Evolutionary conservation across 768 basidiomycete genomes (phyloP).

Genomic region (Mycena vulgaris): DNA sequence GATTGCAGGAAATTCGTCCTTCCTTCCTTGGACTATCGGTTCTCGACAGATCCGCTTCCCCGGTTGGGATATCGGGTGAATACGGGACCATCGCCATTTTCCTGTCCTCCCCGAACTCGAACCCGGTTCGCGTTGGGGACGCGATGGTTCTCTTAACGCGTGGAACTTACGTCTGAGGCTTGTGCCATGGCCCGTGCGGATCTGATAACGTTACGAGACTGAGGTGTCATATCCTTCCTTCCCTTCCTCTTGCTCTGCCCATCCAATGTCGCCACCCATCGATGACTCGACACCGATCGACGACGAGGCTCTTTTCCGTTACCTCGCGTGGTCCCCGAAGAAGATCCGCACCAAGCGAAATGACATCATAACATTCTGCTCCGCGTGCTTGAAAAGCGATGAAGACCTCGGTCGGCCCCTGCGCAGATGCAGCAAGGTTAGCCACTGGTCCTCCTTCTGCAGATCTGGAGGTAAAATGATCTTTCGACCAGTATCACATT

Average conservation of each 20-base stretch:
- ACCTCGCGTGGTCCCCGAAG: conserved; percentile 14
- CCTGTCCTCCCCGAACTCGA: background rate
- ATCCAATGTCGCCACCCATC: background rate
- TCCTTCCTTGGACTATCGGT: conserved; percentile 1
- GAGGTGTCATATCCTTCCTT: conserved; percentile 7
- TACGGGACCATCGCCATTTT: background rate
- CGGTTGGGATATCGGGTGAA: conserved; percentile 3
- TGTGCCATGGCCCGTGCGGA: conserved; percentile 8
- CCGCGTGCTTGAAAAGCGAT: too few relatives aligned
- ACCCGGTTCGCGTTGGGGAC: conserved; percentile 8
- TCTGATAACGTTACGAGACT: conserved; percentile 3
- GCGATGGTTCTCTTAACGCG: background rate
- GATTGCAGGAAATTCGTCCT: conserved; percentile 1
- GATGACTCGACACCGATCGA: background rate
- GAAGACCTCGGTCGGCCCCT: too few relatives aligned
- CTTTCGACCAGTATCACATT: conserved; percentile 3
- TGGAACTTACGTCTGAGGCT: conserved; percentile 7
- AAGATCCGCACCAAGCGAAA: conserved; percentile 3
- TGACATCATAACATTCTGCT: too few relatives aligned
- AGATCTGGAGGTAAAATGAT: background rate
- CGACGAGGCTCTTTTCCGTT: conserved; percentile 7
- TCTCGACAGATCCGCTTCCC: conserved; percentile 3
- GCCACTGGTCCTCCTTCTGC: too few relatives aligned
- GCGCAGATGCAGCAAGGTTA: too few relatives aligned
- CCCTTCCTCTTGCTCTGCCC: conserved; percentile 8